Conservation (phyloP, 768 basidiomycete species). For the Psilocybe subaeruginosa region DNA sequence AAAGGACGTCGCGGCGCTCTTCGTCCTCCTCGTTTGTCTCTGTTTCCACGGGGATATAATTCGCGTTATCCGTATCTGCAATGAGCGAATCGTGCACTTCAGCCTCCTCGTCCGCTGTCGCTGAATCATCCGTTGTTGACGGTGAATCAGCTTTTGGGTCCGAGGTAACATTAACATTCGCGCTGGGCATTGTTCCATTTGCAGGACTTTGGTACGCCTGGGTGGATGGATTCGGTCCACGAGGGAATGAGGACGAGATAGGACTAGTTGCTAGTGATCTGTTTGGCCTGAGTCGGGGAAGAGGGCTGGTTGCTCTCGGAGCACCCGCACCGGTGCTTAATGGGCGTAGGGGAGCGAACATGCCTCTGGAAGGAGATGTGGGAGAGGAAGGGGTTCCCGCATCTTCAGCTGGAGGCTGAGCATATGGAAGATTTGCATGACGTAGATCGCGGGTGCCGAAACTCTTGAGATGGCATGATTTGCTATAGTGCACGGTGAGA, state of each 20-base stretch:
- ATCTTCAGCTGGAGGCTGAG: constrained; percentile 27
- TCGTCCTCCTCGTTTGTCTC: constrained; percentile 7
- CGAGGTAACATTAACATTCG: not conserved
- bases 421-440: constrained; percentile 67
- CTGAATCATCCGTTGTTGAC: not conserved
- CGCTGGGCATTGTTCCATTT: not conserved
- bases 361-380: constrained; percentile 14
- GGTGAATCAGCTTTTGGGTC: not conserved
- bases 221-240: constrained; percentile 8
- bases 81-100: constrained; percentile 12
- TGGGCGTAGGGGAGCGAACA: constrained; percentile 17
- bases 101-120: constrained; percentile 22
- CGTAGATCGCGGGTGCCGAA: constrained; percentile 80
- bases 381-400: constrained; percentile 30
- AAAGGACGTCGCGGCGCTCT: constrained; percentile 2
- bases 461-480: constrained; percentile 77
- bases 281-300: constrained; percentile 28
- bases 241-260: constrained; percentile 33
- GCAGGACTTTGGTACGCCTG: not conserved
- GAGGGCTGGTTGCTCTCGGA: constrained; percentile 13
- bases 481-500: constrained; percentile 46
- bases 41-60: not conserved
- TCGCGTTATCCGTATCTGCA: not conserved
- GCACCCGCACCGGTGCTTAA: constrained; percentile 18
- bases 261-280: constrained; percentile 34